These are phyloP conservation scores for Perilla frutescens DNA, from an alignment of 257 asterid genomes.

Conservation along the genomic window DNA sequence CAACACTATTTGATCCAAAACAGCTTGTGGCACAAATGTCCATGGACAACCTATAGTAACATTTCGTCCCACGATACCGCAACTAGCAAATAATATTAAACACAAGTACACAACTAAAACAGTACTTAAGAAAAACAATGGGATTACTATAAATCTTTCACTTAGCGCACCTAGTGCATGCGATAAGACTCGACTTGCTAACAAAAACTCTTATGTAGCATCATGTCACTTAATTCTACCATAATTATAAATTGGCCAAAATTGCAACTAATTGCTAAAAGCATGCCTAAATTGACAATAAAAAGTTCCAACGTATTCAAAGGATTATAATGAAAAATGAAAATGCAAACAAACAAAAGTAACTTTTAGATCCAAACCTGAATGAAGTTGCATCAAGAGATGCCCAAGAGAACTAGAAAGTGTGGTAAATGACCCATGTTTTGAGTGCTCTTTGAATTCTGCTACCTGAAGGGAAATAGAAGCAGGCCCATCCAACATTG, in stretches of 20 bases:
- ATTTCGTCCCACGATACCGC: too few relatives aligned
- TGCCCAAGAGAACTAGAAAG: constrained; percentile 96
- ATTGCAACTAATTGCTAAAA: not conserved
- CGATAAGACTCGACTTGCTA: too few relatives aligned
- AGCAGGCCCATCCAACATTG: constrained; percentile 89
- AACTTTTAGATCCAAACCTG: constrained; percentile 52
- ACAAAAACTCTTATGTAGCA: not conserved
- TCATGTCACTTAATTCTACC: not conserved
- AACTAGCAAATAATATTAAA: too few relatives aligned
- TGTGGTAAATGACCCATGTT: constrained; percentile 84
- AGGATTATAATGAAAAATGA: not conserved
- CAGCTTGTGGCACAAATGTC: too few relatives aligned
- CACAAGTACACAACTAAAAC: too few relatives aligned
- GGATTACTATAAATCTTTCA: too few relatives aligned
- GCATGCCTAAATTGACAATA: not conserved
- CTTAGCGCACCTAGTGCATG: too few relatives aligned
- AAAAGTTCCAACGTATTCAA: constrained; percentile 23
- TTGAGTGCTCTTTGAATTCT: constrained; percentile 70
- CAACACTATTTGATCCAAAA: too few relatives aligned
- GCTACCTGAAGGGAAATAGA: constrained; percentile 94
- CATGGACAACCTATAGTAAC: too few relatives aligned
- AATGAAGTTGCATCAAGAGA: constrained; percentile 87
- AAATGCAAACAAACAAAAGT: constrained; percentile 23
- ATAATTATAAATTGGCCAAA: not conserved
- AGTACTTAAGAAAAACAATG: too few relatives aligned